phyloP scores from a whole-genome alignment of 768 basidiomycete genomes.

The Antrodiella citrinella region DNA sequence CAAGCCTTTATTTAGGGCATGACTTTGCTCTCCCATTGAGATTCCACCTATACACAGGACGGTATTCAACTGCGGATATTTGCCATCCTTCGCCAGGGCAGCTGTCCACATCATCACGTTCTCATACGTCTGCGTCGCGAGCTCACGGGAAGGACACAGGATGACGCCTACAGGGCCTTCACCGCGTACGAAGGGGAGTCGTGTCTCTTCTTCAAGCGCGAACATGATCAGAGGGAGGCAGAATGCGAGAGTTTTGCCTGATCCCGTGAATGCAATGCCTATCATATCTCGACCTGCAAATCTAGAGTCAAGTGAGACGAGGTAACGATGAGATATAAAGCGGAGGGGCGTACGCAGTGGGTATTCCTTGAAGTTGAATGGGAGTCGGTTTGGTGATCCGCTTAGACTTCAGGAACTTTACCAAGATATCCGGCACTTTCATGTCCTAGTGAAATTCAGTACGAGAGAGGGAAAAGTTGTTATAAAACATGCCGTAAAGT shows the following conservation, averaged over 20 bases:
- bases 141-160: conserved; percentile 93
- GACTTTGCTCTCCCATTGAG: conserved; percentile 95
- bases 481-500: conserved; percentile 54
- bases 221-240: conserved; percentile 97
- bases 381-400: conserved; percentile 86
- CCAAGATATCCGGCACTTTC: conserved; percentile 89
- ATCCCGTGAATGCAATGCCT: conserved; percentile 98
- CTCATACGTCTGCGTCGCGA: conserved; percentile 96
- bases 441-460: conserved; percentile 84
- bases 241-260: conserved; percentile 98
- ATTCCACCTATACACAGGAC: conserved; percentile 96
- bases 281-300: conserved; percentile 97
- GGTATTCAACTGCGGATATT: conserved; percentile 80
- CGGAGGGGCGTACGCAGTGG: conserved; percentile 65
- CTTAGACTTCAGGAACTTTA: conserved; percentile 77
- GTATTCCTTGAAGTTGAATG: conserved; percentile 95
- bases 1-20: conserved; percentile 82
- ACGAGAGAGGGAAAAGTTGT: too few species aligned
- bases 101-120: conserved; percentile 83
- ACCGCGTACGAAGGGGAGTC: conserved; percentile 81
- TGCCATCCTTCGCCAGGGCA: conserved; percentile 69
- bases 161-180: conserved; percentile 97
- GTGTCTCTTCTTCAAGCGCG: conserved; percentile 87
- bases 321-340: background rate
- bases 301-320: conserved; percentile 31